A percentile compares a stretch with the other conserved stretches of the same genome.
These are phyloP conservation scores for Coemansia sp. DNA, from an alignment of 192 early-diverging fungal genomes.

Conservation along the genomic window DNA sequence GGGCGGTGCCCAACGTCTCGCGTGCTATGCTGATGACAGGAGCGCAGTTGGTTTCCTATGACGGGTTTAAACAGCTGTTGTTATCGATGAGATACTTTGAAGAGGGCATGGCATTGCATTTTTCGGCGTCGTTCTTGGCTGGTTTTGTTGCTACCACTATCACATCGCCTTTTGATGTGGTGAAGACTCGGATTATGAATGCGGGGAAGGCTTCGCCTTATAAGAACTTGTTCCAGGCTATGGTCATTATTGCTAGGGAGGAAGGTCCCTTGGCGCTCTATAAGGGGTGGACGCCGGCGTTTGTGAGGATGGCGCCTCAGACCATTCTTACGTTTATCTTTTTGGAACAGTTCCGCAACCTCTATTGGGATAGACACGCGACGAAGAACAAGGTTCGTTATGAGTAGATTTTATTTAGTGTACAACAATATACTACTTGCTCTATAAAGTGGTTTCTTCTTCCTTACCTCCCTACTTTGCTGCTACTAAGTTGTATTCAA, in stretches of 20 bases:
- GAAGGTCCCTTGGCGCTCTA: slow-evolving; percentile 74
- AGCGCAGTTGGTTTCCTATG: slow-evolving; percentile 73
- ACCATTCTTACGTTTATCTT: slow-evolving; percentile 83
- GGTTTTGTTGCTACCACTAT: slow-evolving; percentile 75
- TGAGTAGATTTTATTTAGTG: slow-evolving; percentile 7
- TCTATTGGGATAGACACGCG: slow-evolving; percentile 41
- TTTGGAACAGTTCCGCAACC: slow-evolving; percentile 68
- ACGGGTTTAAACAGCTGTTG: slow-evolving; percentile 72
- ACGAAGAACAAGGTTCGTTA: slow-evolving; percentile 29
- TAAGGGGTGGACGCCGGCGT: slow-evolving; percentile 84
- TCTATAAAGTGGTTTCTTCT: neutral
- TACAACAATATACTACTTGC: neutral
- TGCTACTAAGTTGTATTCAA: too few relatives aligned
- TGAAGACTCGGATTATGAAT: slow-evolving; percentile 88
- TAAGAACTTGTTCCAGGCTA: slow-evolving; percentile 32
- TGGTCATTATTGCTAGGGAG: slow-evolving; percentile 57
- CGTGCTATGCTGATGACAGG: slow-evolving; percentile 85
- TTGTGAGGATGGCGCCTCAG: slow-evolving; percentile 78
- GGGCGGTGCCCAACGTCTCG: slow-evolving; percentile 84
- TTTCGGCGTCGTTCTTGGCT: slow-evolving; percentile 67
- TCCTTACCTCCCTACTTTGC: too few relatives aligned
- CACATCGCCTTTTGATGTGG: slow-evolving; percentile 75
- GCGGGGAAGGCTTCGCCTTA: slow-evolving; percentile 49
- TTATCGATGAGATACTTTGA: slow-evolving; percentile 57
- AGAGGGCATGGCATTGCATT: slow-evolving; percentile 68